Base-by-base conservation (phyloP, 1,284 basidiomycete species). In the Porphyrellus sp. region DNA sequence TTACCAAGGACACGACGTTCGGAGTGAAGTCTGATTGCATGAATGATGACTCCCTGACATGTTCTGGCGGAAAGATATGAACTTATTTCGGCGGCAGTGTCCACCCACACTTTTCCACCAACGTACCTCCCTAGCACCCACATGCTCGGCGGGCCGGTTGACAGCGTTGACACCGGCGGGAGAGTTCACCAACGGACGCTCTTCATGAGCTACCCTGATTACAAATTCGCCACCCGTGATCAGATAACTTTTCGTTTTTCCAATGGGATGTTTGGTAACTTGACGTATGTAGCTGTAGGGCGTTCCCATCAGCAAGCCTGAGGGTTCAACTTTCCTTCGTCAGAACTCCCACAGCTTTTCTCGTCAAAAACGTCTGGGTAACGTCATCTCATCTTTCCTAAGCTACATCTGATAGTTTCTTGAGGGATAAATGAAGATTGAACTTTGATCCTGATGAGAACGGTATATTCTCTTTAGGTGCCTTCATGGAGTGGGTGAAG, bases 61-160 rank as follows among this genome's bases (percentile, higher is more conserved):
- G 28, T 52, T 35, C 39, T 30, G 42, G 30, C 39, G 37, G 23
- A 24, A 30, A 13, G 39, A 27, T 38, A 25, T 47, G 16, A 15
- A 31, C 40, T 18, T 24, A n/a, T 41, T 37, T 25, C 3, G 16
- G 40, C 18, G 28, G 23, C 16, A 23, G 37, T 5, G 18, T 37
- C 27, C 23, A 5, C 24, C 35, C 37, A 27, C 35, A 11, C 9
- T 27, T 50, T 60, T 54, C 62, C 60, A 63, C 61, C 61, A n/a
- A 16, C 9, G 2, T 20, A 30, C 38, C n/a, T 51, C 63, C 62
- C 60, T 64, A 35, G 35, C 24, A 18, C 13, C n/a, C 34, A 23
- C 42, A 23, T 27, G 42, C 6, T 27, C 28, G 28, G 25, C 6
- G 34, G 9, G 47, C 7, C 30, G 13, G 13, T 33, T 37, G 39